Evolutionary conservation across 306 rosid species (phyloP).

Genomic region (Lithocarpus polystachyus): DNA sequence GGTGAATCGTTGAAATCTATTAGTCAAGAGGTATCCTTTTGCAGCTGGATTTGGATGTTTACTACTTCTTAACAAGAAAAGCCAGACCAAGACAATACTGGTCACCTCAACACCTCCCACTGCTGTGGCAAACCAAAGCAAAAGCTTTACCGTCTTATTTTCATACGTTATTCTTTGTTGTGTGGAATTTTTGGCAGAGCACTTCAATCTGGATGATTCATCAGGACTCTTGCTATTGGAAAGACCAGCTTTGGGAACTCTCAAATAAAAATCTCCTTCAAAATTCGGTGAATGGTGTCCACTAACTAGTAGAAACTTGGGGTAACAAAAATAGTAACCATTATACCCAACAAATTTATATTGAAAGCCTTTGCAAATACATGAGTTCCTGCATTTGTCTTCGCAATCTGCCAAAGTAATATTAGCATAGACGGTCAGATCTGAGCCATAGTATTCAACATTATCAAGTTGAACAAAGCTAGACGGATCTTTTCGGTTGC

Average conservation of each 20-base stretch:
- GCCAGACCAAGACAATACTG: constrained; percentile 16
- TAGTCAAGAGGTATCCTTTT: constrained; percentile 16
- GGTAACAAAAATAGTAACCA: constrained; percentile 15
- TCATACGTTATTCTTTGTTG: constrained; percentile 9
- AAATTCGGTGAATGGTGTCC: constrained; percentile 23
- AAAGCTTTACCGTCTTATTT: constrained; percentile 5
- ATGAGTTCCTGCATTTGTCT: constrained; percentile 9
- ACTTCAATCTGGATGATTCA: not conserved
- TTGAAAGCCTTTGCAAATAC: constrained; percentile 32
- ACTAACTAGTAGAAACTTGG: constrained; percentile 23
- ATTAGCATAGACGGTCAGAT: constrained; percentile 1
- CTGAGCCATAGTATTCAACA: constrained; percentile 25
- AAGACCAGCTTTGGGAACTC: constrained; percentile 12
- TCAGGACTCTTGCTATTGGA: not conserved
- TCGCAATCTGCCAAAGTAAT: constrained; percentile 2
- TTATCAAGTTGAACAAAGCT: constrained; percentile 5
- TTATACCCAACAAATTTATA: not conserved
- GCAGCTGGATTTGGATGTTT: not conserved
- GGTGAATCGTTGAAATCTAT: constrained; percentile 25
- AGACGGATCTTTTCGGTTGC: not conserved
- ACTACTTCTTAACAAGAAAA: not conserved
- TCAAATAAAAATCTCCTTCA: constrained; percentile 20
- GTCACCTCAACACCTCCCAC: constrained; percentile 30
- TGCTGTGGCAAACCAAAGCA: constrained; percentile 21
- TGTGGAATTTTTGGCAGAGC: not conserved